phyloP scores from a whole-genome alignment of 495 filamentous ascomycete genomes.

The Sabuloglossum arenarium region DNA sequence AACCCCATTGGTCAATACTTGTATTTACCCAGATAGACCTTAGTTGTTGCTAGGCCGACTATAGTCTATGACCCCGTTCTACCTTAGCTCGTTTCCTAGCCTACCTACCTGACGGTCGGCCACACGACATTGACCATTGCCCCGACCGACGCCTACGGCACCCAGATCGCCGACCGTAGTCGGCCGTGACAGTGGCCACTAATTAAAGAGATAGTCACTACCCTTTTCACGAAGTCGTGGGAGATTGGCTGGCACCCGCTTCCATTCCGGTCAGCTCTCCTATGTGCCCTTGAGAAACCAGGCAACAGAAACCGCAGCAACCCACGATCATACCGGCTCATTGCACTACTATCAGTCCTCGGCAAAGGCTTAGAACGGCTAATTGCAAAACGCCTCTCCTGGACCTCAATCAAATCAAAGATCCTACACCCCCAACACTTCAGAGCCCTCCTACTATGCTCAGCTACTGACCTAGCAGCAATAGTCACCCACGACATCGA shows the following conservation, averaged over 20 bases:
- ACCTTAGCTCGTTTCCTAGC: too few relatives aligned
- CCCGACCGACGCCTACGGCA: too few relatives aligned
- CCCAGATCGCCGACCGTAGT: too few relatives aligned
- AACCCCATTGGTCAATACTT: too few relatives aligned
- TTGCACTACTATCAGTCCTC: conserved; percentile 4
- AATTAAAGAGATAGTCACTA: neutral
- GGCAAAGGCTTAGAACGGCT: conserved; percentile 3
- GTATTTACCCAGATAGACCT: too few relatives aligned
- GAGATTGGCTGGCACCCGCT: neutral
- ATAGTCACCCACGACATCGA: conserved; percentile 5
- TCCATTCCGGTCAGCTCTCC: neutral
- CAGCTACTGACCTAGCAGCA: conserved; percentile 5
- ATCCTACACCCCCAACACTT: conserved; percentile 5
- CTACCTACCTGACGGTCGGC: too few relatives aligned
- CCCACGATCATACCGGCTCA: conserved; percentile 7
- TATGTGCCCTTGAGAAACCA: neutral
- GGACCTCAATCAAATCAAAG: conserved; percentile 4
- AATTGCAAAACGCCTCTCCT: conserved; percentile 5
- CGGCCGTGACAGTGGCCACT: too few relatives aligned
- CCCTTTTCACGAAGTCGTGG: neutral
- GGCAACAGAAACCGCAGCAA: conserved; percentile 8
- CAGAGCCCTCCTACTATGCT: conserved; percentile 3
- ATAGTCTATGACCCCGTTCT: too few relatives aligned
- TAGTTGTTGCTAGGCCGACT: too few relatives aligned
- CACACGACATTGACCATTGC: too few relatives aligned